Evolutionary conservation across 805 yeast species (phyloP), one percentile per base, ranked within the genome.

Genomic region (Yamadazyma paraphyllophila): DNA sequence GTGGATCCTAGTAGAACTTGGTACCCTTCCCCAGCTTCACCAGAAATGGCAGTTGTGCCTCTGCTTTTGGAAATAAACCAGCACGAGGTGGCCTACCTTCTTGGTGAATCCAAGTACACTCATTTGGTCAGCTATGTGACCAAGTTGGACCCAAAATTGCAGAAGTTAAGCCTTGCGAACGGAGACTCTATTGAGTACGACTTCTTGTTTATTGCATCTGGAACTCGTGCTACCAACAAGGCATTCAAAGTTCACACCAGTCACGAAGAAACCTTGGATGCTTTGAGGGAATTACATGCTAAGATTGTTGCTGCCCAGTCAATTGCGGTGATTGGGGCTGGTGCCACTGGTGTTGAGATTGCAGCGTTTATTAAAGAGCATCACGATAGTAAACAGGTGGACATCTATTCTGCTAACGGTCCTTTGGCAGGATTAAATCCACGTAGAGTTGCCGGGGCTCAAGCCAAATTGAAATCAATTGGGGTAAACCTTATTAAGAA

Each of bases 311-410:
- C 43, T 2, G 63, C 72, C 7, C 50, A 55, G 20, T 43, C 53
- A 8, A 60, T 70, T 14, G 74, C 72, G 1, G 51, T 71, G 4
- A 38, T 71, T n/a, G 76, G 73, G 2, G 73, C 66, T 14, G 73
- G 72, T n/a, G 47, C 62, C 16, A 63, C 72, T n/a, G 73, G 72
- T 4, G 71, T 68, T 10, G 75, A 71, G 47, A 39, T 57, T 8
- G 65, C 71, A 6, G 72, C 70, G 7, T 75, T 69, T 42, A 52
- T 70, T 26, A 72, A 62, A 3, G 47, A 29, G 15, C 42, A 35
- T 11, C 59, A 36, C 11, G 53, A 57, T 25, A 35, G 55, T 6
- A 10, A 20, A 1, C 16, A 41, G 11, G 63, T 67, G 15, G 56
- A 59, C 11, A 50, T 67, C 32, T 61, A 56, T 20, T 20, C 24